phyloP scores from a whole-genome alignment of 2,329 filamentous ascomycete species.

The Cercospora citrullina region DNA sequence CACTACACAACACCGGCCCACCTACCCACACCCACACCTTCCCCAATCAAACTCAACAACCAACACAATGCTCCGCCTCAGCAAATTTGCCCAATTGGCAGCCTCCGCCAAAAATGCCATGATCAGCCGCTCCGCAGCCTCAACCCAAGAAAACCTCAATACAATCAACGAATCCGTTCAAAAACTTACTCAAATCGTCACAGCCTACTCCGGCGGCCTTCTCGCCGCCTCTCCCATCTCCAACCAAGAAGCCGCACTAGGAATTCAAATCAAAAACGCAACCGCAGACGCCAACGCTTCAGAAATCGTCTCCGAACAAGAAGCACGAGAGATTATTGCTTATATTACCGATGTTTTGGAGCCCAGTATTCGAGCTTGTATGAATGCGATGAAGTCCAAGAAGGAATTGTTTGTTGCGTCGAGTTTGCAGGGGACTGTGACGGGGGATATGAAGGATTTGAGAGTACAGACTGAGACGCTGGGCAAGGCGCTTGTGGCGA shows the following conservation, averaged over 20 bases:
- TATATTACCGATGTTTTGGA: conserved; percentile 26
- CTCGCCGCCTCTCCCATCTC: conserved; percentile 29
- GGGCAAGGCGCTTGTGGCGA: conserved; percentile 23
- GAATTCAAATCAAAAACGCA: conserved; percentile 28
- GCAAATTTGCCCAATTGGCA: conserved; percentile 26
- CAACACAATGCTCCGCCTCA: conserved; percentile 24
- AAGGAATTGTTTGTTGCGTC: conserved; percentile 22
- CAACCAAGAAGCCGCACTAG: conserved; percentile 25
- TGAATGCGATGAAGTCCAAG: conserved; percentile 23
- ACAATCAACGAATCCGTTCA: conserved; percentile 26
- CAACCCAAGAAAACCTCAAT: conserved; percentile 25
- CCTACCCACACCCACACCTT: background rate
- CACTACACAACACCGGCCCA: background rate
- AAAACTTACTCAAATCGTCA: conserved; percentile 22
- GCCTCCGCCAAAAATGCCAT: conserved; percentile 27
- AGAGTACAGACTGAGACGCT: conserved; percentile 22
- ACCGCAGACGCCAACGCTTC: conserved; percentile 25
- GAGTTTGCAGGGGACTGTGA: conserved; percentile 23
- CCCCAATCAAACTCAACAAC: background rate
- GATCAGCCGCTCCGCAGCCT: conserved; percentile 21
- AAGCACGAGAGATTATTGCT: conserved; percentile 21
- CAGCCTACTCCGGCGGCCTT: conserved; percentile 25
- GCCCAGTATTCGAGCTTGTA: conserved; percentile 24
- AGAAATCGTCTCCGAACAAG: conserved; percentile 21
- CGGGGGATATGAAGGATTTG: conserved; percentile 27